Evolutionary conservation across 2,329 filamentous ascomycete species (phyloP).

Genomic region (Aspergillus novoparasiticus): DNA sequence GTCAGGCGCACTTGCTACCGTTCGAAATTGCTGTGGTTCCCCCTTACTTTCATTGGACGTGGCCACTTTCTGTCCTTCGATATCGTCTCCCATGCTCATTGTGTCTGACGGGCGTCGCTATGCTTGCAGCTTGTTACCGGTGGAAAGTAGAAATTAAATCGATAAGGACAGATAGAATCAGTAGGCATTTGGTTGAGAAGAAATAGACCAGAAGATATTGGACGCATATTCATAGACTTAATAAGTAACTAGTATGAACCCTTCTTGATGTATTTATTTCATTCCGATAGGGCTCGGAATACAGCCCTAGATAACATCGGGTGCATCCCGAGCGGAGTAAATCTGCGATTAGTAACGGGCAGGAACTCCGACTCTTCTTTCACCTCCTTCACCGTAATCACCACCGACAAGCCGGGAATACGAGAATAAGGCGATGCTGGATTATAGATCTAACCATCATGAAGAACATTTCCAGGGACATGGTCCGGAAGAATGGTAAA

Average conservation of each 20-base stretch:
- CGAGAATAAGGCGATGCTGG: neutral
- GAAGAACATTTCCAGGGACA: neutral
- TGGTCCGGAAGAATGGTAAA: constrained; percentile 7
- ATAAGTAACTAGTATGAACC: neutral
- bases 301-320: neutral
- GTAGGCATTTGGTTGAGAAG: neutral
- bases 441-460: neutral
- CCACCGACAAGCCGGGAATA: neutral
- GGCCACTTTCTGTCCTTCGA: neutral
- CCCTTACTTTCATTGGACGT: neutral
- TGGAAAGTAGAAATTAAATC: neutral
- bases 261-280: neutral
- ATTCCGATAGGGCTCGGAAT: neutral
- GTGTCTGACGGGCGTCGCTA: neutral
- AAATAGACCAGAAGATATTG: neutral
- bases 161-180: neutral
- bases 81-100: neutral
- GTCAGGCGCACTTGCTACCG: neutral
- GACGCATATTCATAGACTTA: too few species aligned
- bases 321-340: neutral
- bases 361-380: neutral
- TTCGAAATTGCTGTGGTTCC: rapidly evolving
- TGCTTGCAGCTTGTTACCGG: neutral
- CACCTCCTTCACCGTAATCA: neutral
- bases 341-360: neutral